phyloP scores from a whole-genome alignment of 352 stramenopile species.

The Phytophthora cryptogea region DNA sequence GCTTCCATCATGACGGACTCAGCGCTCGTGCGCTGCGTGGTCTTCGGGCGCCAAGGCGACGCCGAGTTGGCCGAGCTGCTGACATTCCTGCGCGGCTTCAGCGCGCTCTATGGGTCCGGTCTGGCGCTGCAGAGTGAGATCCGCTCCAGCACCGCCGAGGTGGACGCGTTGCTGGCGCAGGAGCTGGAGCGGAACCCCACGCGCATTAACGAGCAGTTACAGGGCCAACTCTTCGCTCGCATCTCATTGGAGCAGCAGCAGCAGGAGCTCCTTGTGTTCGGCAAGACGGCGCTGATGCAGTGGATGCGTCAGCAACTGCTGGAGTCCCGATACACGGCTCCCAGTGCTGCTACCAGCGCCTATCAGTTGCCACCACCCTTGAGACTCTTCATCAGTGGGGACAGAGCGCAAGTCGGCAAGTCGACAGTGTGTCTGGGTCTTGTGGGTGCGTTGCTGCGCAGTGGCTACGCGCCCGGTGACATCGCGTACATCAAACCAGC shows the following conservation, averaged over 20 bases:
- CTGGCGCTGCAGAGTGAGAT: slow-evolving; percentile 42
- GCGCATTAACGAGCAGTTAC: slow-evolving; percentile 23
- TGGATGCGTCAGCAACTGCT: slow-evolving; percentile 48
- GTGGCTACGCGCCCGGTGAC: slow-evolving; percentile 62
- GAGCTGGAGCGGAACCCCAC: slow-evolving; percentile 17
- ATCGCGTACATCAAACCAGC: slow-evolving; percentile 98
- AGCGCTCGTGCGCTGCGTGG: slow-evolving; percentile 35
- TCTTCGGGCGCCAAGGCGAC: slow-evolving; percentile 38
- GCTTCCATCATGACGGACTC: slow-evolving; percentile 2
- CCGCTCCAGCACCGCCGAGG: slow-evolving; percentile 12
- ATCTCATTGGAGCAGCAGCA: slow-evolving; percentile 32
- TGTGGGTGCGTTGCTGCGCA: slow-evolving; percentile 87
- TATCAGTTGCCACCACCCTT: slow-evolving; percentile 23
- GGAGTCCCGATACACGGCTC: slow-evolving; percentile 28
- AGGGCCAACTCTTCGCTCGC: slow-evolving; percentile 28
- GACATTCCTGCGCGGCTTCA: slow-evolving; percentile 58
- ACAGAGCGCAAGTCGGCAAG: slow-evolving; percentile 94
- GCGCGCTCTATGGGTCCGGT: slow-evolving; percentile 54
- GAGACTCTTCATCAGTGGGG: slow-evolving; percentile 76
- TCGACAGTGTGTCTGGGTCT: slow-evolving; percentile 96
- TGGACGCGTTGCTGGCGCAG: slow-evolving; percentile 18
- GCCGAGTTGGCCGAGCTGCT: slow-evolving; percentile 29
- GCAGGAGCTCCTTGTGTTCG: slow-evolving; percentile 31
- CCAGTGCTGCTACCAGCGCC: not conserved
- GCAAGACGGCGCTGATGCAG: slow-evolving; percentile 31